Percentiles rank a stretch among this genome's conserved stretches.
Evolutionary conservation across 1,139 yeast genomes (phyloP).

Genomic region (Eremothecium cymbalariae): DNA sequence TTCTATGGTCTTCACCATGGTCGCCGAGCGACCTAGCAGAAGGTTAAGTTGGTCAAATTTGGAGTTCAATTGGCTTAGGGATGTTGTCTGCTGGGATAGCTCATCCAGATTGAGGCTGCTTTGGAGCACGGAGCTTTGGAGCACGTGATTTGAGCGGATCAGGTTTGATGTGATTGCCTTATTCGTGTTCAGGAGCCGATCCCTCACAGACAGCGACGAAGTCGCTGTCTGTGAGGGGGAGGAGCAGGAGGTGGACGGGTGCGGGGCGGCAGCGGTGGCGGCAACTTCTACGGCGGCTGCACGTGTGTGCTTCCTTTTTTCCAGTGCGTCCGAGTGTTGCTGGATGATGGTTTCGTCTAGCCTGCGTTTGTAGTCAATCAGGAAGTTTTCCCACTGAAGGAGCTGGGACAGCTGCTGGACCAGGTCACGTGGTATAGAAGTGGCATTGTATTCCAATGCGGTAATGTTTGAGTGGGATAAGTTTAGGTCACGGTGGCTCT

Average conservation of each 20-base stretch:
- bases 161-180: conserved; percentile 33
- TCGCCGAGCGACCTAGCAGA: conserved; percentile 43
- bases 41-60: conserved; percentile 40
- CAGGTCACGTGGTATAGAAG: background rate
- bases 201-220: conserved; percentile 21
- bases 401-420: background rate
- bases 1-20: conserved; percentile 41
- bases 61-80: conserved; percentile 40
- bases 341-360: conserved; percentile 2
- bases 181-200: conserved; percentile 31
- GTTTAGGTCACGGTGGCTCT: background rate
- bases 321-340: conserved; percentile 2
- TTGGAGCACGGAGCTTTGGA: conserved; percentile 49
- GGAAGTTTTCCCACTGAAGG: conserved; percentile 4
- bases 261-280: conserved; percentile 6
- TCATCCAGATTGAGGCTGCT: conserved; percentile 53
- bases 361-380: background rate
- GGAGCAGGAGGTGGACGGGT: background rate
- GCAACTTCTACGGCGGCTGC: background rate
- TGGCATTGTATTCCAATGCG: no score
- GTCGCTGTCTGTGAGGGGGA: conserved; percentile 11
- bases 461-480: background rate
- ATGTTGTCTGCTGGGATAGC: conserved; percentile 48
- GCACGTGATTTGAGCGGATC: conserved; percentile 34
- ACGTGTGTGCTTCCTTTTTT: background rate